Evolutionary conservation across 1,284 basidiomycete genomes (phyloP).

Genomic region (Fomitiporia mediterranea): DNA sequence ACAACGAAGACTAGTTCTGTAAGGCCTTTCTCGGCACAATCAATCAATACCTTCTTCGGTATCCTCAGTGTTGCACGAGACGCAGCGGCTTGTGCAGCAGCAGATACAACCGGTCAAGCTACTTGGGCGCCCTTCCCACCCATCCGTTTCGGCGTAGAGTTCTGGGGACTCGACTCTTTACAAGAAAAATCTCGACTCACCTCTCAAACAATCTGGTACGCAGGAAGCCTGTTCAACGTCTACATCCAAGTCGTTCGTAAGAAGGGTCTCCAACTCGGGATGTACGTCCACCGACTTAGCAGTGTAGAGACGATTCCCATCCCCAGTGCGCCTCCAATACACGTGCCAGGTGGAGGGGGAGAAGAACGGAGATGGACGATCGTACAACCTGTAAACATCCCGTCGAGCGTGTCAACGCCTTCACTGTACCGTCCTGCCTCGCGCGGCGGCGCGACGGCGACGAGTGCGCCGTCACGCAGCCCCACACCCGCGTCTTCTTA

Average conservation of each 20-base stretch:
- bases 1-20: background rate
- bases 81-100: slow-evolving; percentile 34
- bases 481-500: slow-evolving; percentile 25
- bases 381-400: slow-evolving; percentile 13
- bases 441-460: slow-evolving; percentile 4
- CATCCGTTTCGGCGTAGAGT: slow-evolving; percentile 82
- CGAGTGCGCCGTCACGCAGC: slow-evolving; percentile 11
- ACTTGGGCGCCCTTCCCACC: slow-evolving; percentile 68
- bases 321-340: slow-evolving; percentile 11
- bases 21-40: slow-evolving; percentile 18
- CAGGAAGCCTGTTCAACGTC: slow-evolving; percentile 77
- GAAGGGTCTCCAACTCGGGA: slow-evolving; percentile 65
- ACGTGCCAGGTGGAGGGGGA: background rate
- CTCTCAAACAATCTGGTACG: slow-evolving; percentile 76
- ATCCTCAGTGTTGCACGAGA: slow-evolving; percentile 34
- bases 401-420: slow-evolving; percentile 13
- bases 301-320: slow-evolving; percentile 44
- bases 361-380: slow-evolving; percentile 3
- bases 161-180: slow-evolving; percentile 81
- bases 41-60: slow-evolving; percentile 54
- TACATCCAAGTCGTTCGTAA: slow-evolving; percentile 83
- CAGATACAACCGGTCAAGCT: slow-evolving; percentile 38
- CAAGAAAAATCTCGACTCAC: slow-evolving; percentile 76
- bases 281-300: slow-evolving; percentile 87
- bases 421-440: slow-evolving; percentile 10